Conservation (phyloP, 108 stramenopile species). For the Pseudonitzschia pungens region DNA sequence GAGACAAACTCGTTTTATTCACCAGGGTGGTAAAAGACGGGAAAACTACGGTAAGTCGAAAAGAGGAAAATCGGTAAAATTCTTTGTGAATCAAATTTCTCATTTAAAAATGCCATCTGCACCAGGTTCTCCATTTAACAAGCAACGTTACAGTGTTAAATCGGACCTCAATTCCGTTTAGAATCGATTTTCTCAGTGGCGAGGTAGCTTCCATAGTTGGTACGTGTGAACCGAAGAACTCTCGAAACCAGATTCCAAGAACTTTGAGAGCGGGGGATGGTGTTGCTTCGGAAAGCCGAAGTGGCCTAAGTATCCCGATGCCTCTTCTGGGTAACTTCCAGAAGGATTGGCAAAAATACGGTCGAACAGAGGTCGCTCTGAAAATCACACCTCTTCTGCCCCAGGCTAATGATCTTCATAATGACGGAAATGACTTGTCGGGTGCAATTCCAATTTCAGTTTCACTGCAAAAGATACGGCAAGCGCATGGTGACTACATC, state of each 20-base stretch:
- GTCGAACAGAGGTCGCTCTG: constrained; percentile 9
- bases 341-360: constrained; percentile 14
- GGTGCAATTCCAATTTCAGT: constrained; percentile 16
- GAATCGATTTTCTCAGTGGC: constrained; percentile 24
- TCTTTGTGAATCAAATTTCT: neutral
- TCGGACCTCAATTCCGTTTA: constrained; percentile 60
- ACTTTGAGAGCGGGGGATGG: neutral
- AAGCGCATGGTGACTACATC: neutral
- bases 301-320: constrained; percentile 23
- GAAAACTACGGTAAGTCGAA: constrained; percentile 67
- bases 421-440: neutral
- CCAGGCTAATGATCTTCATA: neutral
- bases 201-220: constrained; percentile 11
- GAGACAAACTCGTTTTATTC: constrained; percentile 45
- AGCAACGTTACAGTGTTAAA: constrained; percentile 72
- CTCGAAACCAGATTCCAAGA: neutral
- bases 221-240: constrained; percentile 24
- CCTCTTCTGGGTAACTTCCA: constrained; percentile 15
- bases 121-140: constrained; percentile 64
- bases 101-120: neutral
- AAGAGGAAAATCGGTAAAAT: neutral
- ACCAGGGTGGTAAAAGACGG: constrained; percentile 63
- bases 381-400: constrained; percentile 8
- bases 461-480: constrained; percentile 18
- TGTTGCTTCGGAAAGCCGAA: constrained; percentile 7